Evolutionary conservation across 2,329 filamentous ascomycete genomes (phyloP).

Genomic region (Ceratocystis destructans): DNA sequence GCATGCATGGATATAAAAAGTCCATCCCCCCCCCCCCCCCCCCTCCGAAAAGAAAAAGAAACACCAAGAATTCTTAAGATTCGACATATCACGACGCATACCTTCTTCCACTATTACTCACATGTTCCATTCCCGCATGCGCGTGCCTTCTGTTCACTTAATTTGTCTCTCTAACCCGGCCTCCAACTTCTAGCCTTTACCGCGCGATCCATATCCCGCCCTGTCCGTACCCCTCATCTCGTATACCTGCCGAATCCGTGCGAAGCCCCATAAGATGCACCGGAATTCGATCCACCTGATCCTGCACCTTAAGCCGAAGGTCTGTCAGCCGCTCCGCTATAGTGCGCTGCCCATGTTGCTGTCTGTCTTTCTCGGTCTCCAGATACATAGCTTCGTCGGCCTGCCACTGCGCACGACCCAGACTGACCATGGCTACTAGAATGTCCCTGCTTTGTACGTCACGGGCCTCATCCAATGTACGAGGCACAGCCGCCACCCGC

Average conservation of each 20-base stretch:
- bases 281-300: slow-evolving; percentile 43
- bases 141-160: background rate
- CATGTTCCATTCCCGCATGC: background rate
- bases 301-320: slow-evolving; percentile 37
- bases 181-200: background rate
- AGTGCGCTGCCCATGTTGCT: slow-evolving; percentile 31
- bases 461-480: slow-evolving; percentile 22
- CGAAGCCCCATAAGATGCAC: slow-evolving; percentile 46
- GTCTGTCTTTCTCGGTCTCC: slow-evolving; percentile 27
- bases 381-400: slow-evolving; percentile 27
- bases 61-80: too few species aligned
- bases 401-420: slow-evolving; percentile 35
- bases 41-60: too few species aligned
- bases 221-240: slow-evolving; percentile 36
- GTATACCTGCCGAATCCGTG: slow-evolving; percentile 33
- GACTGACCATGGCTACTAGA: slow-evolving; percentile 32
- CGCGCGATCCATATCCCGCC: slow-evolving; percentile 36
- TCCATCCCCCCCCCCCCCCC: too few species aligned
- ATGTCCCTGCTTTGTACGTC: slow-evolving; percentile 30
- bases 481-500: slow-evolving; percentile 25
- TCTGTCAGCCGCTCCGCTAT: slow-evolving; percentile 35
- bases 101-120: too few species aligned
- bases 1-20: too few species aligned
- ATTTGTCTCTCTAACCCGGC: background rate
- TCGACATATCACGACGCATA: too few species aligned